Evolutionary conservation across 2,329 filamentous ascomycete genomes (phyloP).

Genomic region (Fusarium staphyleae): DNA sequence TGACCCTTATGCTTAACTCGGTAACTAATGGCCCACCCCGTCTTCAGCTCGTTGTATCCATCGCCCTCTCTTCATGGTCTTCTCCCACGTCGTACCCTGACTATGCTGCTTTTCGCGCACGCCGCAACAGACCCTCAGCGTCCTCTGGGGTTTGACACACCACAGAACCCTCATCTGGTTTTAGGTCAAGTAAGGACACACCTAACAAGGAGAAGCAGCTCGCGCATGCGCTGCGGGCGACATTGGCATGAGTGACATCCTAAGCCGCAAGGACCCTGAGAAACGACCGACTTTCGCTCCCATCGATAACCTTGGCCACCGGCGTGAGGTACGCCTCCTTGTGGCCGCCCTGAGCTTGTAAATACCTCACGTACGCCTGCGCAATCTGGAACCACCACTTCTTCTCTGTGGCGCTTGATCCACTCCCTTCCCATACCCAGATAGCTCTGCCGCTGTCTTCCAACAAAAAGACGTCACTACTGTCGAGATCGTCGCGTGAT

Average conservation of each 20-base stretch:
- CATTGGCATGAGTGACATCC: background rate
- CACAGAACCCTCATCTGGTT: conserved; percentile 1
- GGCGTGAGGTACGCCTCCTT: conserved; percentile 54
- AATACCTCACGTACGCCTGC: conserved; percentile 60
- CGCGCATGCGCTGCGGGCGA: background rate
- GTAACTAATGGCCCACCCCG: background rate
- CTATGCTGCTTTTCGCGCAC: background rate
- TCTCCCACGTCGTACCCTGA: background rate
- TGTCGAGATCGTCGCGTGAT: conserved; percentile 58
- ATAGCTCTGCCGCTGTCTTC: conserved; percentile 63
- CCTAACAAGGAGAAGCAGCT: background rate
- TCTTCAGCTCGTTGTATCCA: background rate
- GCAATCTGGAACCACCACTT: conserved; percentile 66
- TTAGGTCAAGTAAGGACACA: conserved; percentile 1
- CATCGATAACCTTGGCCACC: conserved; percentile 64
- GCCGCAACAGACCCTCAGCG: background rate
- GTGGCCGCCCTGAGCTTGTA: conserved; percentile 45
- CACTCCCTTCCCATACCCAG: conserved; percentile 71
- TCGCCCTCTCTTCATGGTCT: background rate
- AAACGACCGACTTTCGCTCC: conserved; percentile 62
- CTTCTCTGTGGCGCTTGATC: conserved; percentile 65
- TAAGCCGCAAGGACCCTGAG: conserved; percentile 51
- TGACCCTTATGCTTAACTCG: background rate
- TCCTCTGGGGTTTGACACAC: background rate
- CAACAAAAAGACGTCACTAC: conserved; percentile 68